Percentiles rank a stretch among this genome's conserved stretches.
phyloP scores from a whole-genome alignment of 306 rosid species.

The Ormosia semicastrata region DNA sequence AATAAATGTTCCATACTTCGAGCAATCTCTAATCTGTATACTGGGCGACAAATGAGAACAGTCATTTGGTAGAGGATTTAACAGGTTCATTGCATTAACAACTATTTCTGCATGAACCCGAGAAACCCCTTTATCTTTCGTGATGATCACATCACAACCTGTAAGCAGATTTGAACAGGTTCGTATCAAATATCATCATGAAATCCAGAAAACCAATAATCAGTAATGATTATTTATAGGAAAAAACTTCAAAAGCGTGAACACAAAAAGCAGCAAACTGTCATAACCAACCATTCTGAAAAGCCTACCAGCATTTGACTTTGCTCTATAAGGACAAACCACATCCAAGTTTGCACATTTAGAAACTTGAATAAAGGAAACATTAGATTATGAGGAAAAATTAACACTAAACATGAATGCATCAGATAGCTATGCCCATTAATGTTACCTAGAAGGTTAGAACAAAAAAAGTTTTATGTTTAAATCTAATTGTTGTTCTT shows the following conservation, averaged over 20 bases:
- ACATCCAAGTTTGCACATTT: background rate
- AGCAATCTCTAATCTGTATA: constrained; percentile 68
- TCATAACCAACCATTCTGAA: background rate
- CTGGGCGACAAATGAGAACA: constrained; percentile 29
- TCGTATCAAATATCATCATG: constrained; percentile 6
- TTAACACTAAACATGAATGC: background rate
- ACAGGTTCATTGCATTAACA: constrained; percentile 57
- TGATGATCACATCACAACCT: constrained; percentile 84
- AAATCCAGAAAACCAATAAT: background rate
- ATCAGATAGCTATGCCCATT: background rate
- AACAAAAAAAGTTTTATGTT: constrained; percentile 16
- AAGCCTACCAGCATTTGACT: constrained; percentile 2
- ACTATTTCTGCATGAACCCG: constrained; percentile 89
- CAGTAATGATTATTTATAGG: background rate
- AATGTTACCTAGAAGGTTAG: background rate
- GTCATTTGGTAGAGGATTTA: constrained; percentile 33
- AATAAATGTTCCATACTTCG: constrained; percentile 81
- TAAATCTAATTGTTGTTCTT: background rate
- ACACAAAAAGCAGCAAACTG: background rate
- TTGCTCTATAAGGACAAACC: background rate
- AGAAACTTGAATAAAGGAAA: background rate
- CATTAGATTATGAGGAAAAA: background rate
- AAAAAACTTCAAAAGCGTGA: background rate
- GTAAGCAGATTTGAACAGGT: constrained; percentile 19
- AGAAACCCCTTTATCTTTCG: constrained; percentile 91